A percentile compares a stretch with the other conserved stretches of the same genome.
Evolutionary conservation across 371 early-diverging fungal genomes (phyloP).

Genomic region (Lichtheimia corymbifera): DNA sequence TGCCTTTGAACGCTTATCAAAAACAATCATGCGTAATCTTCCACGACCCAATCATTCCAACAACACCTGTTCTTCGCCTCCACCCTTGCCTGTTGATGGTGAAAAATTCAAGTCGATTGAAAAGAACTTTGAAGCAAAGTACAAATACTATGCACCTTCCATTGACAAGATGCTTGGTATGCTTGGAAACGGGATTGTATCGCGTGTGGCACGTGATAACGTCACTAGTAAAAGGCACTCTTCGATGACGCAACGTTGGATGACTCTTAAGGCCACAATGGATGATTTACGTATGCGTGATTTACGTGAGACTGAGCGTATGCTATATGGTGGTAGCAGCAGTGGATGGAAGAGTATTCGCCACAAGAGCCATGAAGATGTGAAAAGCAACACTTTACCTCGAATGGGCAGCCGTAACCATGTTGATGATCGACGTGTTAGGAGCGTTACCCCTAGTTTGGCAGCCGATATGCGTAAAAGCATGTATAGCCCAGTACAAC

Average conservation of each 20-base stretch:
- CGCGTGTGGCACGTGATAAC: slow-evolving; percentile 52
- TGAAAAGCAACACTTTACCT: slow-evolving; percentile 6
- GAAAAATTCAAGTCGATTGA: slow-evolving; percentile 54
- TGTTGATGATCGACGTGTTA: slow-evolving; percentile 14
- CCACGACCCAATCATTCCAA: slow-evolving; percentile 18
- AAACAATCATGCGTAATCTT: slow-evolving; percentile 18
- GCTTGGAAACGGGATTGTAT: slow-evolving; percentile 58
- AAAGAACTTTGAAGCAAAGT: slow-evolving; percentile 65
- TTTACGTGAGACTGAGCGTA: slow-evolving; percentile 46
- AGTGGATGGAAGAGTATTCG: slow-evolving; percentile 36
- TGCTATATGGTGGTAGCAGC: slow-evolving; percentile 15
- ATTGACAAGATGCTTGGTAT: slow-evolving; percentile 61
- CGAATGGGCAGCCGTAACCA: slow-evolving; percentile 3
- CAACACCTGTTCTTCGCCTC: slow-evolving; percentile 10
- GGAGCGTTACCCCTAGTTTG: slow-evolving; percentile 30
- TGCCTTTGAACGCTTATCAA: slow-evolving; percentile 20
- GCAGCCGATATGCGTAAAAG: slow-evolving; percentile 7
- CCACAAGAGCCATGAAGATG: slow-evolving; percentile 30
- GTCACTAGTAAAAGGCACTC: slow-evolving; percentile 47
- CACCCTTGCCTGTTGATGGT: slow-evolving; percentile 41
- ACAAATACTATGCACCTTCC: slow-evolving; percentile 62
- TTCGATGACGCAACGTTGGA: slow-evolving; percentile 57
- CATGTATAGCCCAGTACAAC: not conserved
- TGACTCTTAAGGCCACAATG: slow-evolving; percentile 48
- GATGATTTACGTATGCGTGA: slow-evolving; percentile 51